Evolutionary conservation across 1,139 yeast species (phyloP).

Genomic region (Wickerhamomyces sp.): DNA sequence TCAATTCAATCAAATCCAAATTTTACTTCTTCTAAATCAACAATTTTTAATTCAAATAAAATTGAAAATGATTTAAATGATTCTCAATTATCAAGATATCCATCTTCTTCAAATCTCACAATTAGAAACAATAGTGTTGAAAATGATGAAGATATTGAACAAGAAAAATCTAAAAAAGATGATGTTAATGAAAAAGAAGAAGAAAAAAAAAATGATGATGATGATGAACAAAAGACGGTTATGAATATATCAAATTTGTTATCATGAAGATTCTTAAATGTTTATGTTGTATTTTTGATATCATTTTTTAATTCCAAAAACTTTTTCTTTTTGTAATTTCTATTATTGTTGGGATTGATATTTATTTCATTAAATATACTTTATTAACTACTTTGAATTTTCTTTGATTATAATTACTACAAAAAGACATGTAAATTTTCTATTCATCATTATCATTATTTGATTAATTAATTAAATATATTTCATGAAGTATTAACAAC

Average conservation of each 20-base stretch:
- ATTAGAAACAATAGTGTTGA: background rate
- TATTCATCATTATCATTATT: too few species aligned
- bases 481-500: background rate
- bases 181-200: background rate
- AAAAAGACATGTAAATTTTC: background rate
- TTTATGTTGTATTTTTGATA: too few species aligned
- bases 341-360: too few species aligned
- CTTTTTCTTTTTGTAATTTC: too few species aligned
- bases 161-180: background rate
- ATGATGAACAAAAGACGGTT: constrained; percentile 11
- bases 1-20: constrained; percentile 12
- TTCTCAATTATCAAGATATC: background rate
- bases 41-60: too few species aligned
- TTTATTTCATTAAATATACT: too few species aligned
- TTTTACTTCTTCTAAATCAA: constrained; percentile 3
- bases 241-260: constrained; percentile 23
- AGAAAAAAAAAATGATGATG: background rate
- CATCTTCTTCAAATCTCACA: background rate
- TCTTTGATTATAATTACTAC: too few species aligned
- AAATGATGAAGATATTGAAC: background rate
- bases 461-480: too few species aligned
- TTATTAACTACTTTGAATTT: too few species aligned
- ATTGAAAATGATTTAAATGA: background rate
- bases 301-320: too few species aligned
- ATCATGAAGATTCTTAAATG: background rate